Conservation (phyloP, 257 asterid genomes). For the Solanum tarijense region DNA sequence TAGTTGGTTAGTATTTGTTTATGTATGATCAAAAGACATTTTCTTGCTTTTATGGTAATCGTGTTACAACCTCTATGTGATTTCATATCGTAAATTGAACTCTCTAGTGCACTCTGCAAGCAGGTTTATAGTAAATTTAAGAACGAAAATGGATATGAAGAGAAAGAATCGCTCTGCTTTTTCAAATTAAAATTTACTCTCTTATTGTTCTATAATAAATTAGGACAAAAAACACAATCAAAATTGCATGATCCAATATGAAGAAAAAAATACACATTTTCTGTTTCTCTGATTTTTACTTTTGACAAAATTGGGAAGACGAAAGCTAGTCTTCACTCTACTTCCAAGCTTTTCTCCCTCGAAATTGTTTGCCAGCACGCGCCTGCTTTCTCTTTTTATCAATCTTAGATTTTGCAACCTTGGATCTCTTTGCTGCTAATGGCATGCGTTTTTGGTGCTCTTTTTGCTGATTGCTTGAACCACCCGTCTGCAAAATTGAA, state of each 20-base stretch:
- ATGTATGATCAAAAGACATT: not conserved
- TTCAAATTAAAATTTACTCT: not conserved
- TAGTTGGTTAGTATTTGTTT: not conserved
- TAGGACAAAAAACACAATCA: not conserved
- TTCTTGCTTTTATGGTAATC: not conserved
- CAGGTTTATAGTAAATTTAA: not conserved
- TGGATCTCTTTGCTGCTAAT: slow-evolving; percentile 52
- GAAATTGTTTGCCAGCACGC: slow-evolving; percentile 57
- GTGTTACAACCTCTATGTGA: not conserved
- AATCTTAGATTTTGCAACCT: slow-evolving; percentile 29
- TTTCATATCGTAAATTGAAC: not conserved
- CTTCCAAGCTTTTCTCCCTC: slow-evolving; percentile 97
- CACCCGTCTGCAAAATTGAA: slow-evolving; percentile 53
- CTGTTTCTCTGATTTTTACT: not conserved
- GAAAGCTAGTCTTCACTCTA: slow-evolving; percentile 1
- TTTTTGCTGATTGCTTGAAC: slow-evolving; percentile 69
- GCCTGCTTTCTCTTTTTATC: slow-evolving; percentile 38
- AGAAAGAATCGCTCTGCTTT: not conserved
- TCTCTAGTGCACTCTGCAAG: not conserved
- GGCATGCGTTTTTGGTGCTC: slow-evolving; percentile 77
- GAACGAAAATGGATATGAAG: not conserved
- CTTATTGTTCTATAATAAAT: not conserved
- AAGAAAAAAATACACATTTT: not conserved
- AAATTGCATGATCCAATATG: not conserved
- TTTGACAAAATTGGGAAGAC: not conserved